Percentiles rank a stretch among this genome's conserved stretches.
Evolutionary conservation across 169 alveolate genomes (phyloP).

Genomic region (Eimeria maxima): DNA sequence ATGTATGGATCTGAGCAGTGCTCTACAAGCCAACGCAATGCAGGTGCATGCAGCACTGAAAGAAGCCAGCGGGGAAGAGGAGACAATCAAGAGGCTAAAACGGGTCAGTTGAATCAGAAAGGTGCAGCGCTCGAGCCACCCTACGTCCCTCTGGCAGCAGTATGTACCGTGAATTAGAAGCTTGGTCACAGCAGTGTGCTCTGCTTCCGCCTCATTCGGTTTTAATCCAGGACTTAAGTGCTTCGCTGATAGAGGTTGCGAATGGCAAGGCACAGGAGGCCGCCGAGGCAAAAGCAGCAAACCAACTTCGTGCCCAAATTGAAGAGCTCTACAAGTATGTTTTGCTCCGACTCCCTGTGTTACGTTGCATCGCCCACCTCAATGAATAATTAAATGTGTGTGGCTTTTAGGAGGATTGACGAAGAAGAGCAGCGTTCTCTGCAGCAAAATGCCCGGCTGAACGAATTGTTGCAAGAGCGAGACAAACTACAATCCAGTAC

Average conservation of each 20-base stretch:
- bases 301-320: slow-evolving; percentile 49
- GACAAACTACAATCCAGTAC: slow-evolving; percentile 63
- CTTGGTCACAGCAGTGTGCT: not conserved
- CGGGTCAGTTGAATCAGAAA: slow-evolving; percentile 8
- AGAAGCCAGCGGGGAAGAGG: slow-evolving; percentile 62
- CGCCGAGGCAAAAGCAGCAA: slow-evolving; percentile 71
- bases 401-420: slow-evolving; percentile 49
- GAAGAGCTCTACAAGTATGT: slow-evolving; percentile 66
- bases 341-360: not conserved
- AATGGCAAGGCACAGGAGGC: slow-evolving; percentile 73
- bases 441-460: slow-evolving; percentile 62
- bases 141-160: not conserved
- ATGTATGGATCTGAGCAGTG: slow-evolving; percentile 74
- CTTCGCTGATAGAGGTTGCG: slow-evolving; percentile 70
- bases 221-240: slow-evolving; percentile 40
- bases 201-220: not conserved
- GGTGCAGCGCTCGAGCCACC: not conserved
- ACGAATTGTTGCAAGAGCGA: slow-evolving; percentile 60
- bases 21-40: slow-evolving; percentile 45
- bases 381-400: not conserved
- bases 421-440: slow-evolving; percentile 65
- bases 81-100: slow-evolving; percentile 62
- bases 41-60: slow-evolving; percentile 76
- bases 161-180: not conserved
- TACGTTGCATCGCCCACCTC: not conserved